A percentile compares a stretch with the other conserved stretches of the same genome.
phyloP scores from a whole-genome alignment of 768 basidiomycete genomes.

The Omphalotus guepiniiformis region DNA sequence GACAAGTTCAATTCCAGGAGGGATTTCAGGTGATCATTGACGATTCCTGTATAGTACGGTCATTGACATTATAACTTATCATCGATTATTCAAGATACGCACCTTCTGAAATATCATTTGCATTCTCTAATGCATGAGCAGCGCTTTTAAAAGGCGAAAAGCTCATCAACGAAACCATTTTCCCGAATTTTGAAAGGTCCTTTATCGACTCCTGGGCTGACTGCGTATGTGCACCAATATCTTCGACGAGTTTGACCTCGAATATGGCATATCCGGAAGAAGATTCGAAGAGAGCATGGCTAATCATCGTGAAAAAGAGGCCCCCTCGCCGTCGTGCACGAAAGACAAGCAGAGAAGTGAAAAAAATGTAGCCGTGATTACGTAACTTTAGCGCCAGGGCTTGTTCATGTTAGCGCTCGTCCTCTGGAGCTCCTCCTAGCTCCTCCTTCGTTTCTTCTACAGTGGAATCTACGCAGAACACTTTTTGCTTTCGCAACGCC shows the following conservation, averaged over 20 bases:
- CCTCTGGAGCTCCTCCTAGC: too few relatives aligned
- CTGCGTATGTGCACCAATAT: constrained; percentile 76
- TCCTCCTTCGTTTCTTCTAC: too few relatives aligned
- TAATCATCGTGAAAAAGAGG: constrained; percentile 52
- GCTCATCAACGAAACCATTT: constrained; percentile 87
- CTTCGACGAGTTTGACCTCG: constrained; percentile 80
- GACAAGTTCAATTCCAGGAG: constrained; percentile 86
- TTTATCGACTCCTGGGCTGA: constrained; percentile 82
- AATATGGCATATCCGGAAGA: constrained; percentile 94
- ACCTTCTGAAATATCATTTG: constrained; percentile 97
- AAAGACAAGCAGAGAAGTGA: constrained; percentile 20
- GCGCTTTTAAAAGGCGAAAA: constrained; percentile 94
- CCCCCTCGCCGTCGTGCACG: constrained; percentile 31
- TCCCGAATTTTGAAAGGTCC: constrained; percentile 84
- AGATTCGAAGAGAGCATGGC: constrained; percentile 90
- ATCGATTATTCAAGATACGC: constrained; percentile 19
- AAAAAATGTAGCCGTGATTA: too few relatives aligned
- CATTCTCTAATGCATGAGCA: constrained; percentile 91
- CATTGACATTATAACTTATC: not conserved
- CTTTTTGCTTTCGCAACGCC: too few relatives aligned
- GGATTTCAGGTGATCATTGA: constrained; percentile 80
- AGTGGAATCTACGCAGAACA: too few relatives aligned
- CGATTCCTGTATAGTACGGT: constrained; percentile 50
- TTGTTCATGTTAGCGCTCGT: too few relatives aligned
- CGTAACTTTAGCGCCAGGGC: too few relatives aligned